Conservation (phyloP, 345 rosid species). For the Moricandia arvensis region DNA sequence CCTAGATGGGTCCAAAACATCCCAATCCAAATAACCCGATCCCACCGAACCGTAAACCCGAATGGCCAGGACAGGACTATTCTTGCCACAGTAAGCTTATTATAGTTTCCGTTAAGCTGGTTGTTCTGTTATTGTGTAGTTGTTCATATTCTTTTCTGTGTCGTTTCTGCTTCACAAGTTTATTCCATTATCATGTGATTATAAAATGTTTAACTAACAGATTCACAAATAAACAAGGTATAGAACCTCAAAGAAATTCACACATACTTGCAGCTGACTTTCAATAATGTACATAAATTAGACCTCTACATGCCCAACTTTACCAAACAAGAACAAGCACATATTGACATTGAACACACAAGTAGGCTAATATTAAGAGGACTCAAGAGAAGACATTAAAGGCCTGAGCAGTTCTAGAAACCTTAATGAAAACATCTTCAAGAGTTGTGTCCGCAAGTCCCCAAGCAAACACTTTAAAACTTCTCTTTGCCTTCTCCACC, state of each 20-base stretch:
- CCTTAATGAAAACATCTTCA: constrained; percentile 97
- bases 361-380: not conserved
- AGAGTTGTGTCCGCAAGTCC: constrained; percentile 87
- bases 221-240: not conserved
- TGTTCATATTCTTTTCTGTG: not conserved
- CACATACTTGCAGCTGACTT: not conserved
- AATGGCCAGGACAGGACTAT: too few relatives aligned
- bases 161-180: not conserved
- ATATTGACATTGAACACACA: not conserved
- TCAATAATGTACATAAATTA: not conserved
- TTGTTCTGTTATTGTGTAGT: not conserved
- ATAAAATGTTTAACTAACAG: too few relatives aligned
- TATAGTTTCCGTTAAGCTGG: not conserved
- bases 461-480: constrained; percentile 80
- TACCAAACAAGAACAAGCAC: not conserved
- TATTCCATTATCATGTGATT: too few relatives aligned
- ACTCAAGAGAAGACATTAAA: constrained; percentile 39
- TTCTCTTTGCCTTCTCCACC: constrained; percentile 70
- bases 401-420: constrained; percentile 51
- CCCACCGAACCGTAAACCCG: too few relatives aligned
- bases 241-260: not conserved
- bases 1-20: too few relatives aligned
- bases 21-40: too few relatives aligned
- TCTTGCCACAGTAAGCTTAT: not conserved
- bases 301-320: not conserved